Evolutionary conservation across 73 alveolate genomes (phyloP).

Genomic region (Tetrahymena thermophila): DNA sequence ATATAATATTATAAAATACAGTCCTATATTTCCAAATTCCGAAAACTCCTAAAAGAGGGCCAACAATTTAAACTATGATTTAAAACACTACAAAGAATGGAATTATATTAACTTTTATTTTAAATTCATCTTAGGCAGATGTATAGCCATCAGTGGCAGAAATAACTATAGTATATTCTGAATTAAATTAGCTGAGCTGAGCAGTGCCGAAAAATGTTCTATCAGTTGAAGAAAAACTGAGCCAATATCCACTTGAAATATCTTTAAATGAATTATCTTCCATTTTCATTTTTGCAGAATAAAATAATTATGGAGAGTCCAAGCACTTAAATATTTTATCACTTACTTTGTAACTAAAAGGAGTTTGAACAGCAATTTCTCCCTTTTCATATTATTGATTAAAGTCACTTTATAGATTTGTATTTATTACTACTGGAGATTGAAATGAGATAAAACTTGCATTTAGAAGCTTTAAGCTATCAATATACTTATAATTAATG

Average conservation of each 20-base stretch:
- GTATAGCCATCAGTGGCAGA: neutral
- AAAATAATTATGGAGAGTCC: neutral
- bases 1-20: no score
- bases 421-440: neutral
- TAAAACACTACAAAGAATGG: neutral
- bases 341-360: neutral
- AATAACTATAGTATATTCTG: no score
- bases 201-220: neutral
- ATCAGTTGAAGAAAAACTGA: neutral
- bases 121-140: neutral
- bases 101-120: no score
- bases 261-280: neutral
- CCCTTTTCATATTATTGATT: neutral
- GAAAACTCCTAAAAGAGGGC: neutral
- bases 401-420: neutral
- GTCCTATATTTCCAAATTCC: neutral
- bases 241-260: neutral
- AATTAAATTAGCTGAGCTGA: neutral
- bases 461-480: no score
- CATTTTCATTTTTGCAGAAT: neutral
- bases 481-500: no score
- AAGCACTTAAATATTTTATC: neutral
- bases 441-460: neutral
- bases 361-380: neutral
- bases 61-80: neutral